These are phyloP conservation scores for Diutina siamensis DNA, from an alignment of 1,139 yeast species.

Conservation along the genomic window DNA sequence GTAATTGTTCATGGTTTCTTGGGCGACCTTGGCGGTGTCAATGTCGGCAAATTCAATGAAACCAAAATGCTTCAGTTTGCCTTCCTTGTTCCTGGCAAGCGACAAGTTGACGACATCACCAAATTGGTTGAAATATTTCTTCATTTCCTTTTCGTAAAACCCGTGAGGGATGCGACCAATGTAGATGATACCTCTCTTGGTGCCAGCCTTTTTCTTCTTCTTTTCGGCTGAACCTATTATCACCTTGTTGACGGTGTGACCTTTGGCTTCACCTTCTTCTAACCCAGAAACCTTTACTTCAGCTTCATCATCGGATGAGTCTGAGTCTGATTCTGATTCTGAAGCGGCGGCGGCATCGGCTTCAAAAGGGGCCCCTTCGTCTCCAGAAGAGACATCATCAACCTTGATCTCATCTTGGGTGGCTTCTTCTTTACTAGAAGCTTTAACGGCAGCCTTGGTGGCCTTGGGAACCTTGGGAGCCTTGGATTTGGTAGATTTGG, in stretches of 20 bases:
- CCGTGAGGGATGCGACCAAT: constrained; percentile 91
- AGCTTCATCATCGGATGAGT: not conserved
- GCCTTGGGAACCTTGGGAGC: not conserved
- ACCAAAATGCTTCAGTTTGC: constrained; percentile 87
- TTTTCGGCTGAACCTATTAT: constrained; percentile 8
- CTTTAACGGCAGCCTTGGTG: not conserved
- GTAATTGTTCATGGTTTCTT: constrained; percentile 93
- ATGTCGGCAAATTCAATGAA: constrained; percentile 69
- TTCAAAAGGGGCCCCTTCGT: not conserved
- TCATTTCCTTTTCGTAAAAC: constrained; percentile 75
- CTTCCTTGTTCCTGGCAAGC: constrained; percentile 82
- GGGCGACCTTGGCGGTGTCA: constrained; percentile 79
- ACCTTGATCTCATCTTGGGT: not conserved
- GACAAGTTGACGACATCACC: constrained; percentile 73
- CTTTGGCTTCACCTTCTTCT: not conserved
- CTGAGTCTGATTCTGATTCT: not conserved
- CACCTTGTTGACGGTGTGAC: constrained; percentile 5
- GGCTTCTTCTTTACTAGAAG: not conserved
- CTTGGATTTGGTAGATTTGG: not conserved
- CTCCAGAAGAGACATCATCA: not conserved
- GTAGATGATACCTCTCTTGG: constrained; percentile 58
- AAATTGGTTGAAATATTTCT: constrained; percentile 76
- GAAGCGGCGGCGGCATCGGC: not conserved
- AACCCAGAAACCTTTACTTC: not conserved
- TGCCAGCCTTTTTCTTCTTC: constrained; percentile 13